Evolutionary conservation across 495 filamentous ascomycete species (phyloP).

Genomic region (Podospora pseudoanserina): DNA sequence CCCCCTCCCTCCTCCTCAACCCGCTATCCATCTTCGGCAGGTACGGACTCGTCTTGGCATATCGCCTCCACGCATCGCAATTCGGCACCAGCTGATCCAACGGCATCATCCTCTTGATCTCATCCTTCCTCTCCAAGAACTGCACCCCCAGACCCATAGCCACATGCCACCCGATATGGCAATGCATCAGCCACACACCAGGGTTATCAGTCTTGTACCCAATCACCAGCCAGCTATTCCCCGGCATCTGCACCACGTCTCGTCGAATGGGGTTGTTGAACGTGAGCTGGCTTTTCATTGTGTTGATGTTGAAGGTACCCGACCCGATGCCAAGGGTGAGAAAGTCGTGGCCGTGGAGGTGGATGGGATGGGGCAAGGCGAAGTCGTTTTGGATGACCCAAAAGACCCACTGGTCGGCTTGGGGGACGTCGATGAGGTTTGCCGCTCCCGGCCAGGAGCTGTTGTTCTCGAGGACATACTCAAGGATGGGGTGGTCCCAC

Average conservation of each 20-base stretch:
- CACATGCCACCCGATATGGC: constrained; percentile 54
- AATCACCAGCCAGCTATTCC: constrained; percentile 35
- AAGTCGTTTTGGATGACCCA: constrained; percentile 39
- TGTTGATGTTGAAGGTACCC: constrained; percentile 33
- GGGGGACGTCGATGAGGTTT: constrained; percentile 35
- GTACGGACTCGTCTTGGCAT: constrained; percentile 30
- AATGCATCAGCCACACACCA: constrained; percentile 46
- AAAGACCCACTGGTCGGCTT: constrained; percentile 26
- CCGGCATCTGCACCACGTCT: constrained; percentile 42
- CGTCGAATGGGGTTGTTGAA: constrained; percentile 36
- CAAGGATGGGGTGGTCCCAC: constrained; percentile 35
- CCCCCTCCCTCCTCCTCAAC: constrained; percentile 13
- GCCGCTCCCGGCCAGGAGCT: constrained; percentile 27
- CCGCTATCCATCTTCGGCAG: constrained; percentile 23
- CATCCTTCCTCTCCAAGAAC: constrained; percentile 41
- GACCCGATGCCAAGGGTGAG: constrained; percentile 47
- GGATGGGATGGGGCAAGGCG: constrained; percentile 45
- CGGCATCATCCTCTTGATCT: constrained; percentile 40
- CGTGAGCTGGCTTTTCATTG: constrained; percentile 30
- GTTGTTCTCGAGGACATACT: constrained; percentile 32
- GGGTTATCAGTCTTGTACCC: constrained; percentile 48
- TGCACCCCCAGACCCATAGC: constrained; percentile 44
- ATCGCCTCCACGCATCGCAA: constrained; percentile 43
- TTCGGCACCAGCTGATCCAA: constrained; percentile 31
- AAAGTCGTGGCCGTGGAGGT: constrained; percentile 61